Evolutionary conservation across 345 rosid genomes (phyloP).

Genomic region (Cardamine occulta): DNA sequence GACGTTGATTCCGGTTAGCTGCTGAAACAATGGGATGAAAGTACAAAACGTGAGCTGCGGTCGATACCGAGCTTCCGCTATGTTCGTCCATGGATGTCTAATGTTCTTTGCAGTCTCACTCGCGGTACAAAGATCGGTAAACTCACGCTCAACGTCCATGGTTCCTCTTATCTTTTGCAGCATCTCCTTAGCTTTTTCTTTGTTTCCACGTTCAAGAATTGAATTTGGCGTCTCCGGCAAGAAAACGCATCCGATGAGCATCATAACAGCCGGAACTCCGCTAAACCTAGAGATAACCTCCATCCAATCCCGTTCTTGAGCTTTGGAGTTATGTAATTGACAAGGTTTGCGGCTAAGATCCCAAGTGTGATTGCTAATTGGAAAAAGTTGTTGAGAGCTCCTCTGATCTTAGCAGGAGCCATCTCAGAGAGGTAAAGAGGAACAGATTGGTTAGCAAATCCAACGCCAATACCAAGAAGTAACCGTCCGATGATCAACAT

Average conservation of each 20-base stretch:
- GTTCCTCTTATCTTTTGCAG: constrained; percentile 49
- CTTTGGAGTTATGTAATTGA: constrained; percentile 41
- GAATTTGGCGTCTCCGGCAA: constrained; percentile 57
- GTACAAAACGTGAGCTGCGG: constrained; percentile 45
- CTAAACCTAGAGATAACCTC: constrained; percentile 49
- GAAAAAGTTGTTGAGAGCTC: constrained; percentile 47
- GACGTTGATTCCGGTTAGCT: constrained; percentile 53
- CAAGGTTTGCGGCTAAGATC: constrained; percentile 43
- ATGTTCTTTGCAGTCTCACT: constrained; percentile 33
- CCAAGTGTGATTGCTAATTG: constrained; percentile 49
- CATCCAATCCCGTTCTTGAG: constrained; percentile 44
- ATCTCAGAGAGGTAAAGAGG: constrained; percentile 56
- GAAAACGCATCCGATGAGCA: constrained; percentile 31
- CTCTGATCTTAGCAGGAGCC: constrained; percentile 51
- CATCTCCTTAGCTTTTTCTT: constrained; percentile 37
- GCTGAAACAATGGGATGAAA: constrained; percentile 50
- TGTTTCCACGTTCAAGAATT: constrained; percentile 48
- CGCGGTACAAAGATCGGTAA: constrained; percentile 39
- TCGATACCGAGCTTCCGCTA: constrained; percentile 37
- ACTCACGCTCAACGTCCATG: constrained; percentile 46
- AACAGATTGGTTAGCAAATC: constrained; percentile 53
- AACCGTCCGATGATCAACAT: constrained; percentile 56
- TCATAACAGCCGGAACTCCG: constrained; percentile 48
- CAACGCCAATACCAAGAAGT: constrained; percentile 55
- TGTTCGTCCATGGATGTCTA: constrained; percentile 43